Percentiles rank a stretch among this genome's conserved stretches.
Evolutionary conservation across 2,329 filamentous ascomycete species (phyloP).

Genomic region (Talaromyces albobiverticillius): DNA sequence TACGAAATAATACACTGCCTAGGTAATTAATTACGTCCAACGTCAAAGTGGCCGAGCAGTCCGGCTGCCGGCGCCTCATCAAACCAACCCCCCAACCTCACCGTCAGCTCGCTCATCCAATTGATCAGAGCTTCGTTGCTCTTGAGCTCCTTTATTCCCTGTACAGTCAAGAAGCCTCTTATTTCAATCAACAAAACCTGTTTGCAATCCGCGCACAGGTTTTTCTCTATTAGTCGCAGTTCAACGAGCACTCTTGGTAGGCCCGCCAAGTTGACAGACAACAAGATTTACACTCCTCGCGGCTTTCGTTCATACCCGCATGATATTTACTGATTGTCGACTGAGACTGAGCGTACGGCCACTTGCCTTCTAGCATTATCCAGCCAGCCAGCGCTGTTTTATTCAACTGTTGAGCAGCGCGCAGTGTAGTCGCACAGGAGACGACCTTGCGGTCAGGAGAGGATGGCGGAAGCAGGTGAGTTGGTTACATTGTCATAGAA

Average conservation of each 20-base stretch:
- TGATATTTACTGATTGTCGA: background rate
- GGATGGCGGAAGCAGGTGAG: slow-evolving; percentile 16
- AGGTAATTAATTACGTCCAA: background rate
- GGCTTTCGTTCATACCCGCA: background rate
- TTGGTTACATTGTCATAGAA: background rate
- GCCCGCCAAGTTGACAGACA: background rate
- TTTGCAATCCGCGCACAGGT: background rate
- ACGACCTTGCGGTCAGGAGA: background rate
- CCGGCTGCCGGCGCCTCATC: background rate
- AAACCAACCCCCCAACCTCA: slow-evolving; percentile 7
- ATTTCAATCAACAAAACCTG: background rate
- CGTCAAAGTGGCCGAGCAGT: background rate
- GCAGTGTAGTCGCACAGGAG: slow-evolving; percentile 4
- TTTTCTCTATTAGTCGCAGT: background rate
- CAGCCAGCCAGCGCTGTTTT: background rate
- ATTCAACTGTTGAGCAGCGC: slow-evolving; percentile 3
- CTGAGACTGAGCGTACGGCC: background rate
- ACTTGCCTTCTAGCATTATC: background rate
- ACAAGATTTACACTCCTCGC: background rate
- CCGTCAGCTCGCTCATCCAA: slow-evolving; percentile 3
- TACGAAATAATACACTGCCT: background rate
- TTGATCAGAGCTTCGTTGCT: slow-evolving; percentile 15
- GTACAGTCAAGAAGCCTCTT: background rate
- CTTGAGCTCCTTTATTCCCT: background rate
- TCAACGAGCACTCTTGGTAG: background rate